phyloP scores from a whole-genome alignment of 2,329 filamentous ascomycete genomes.

The Dichotomopilus funicola region DNA sequence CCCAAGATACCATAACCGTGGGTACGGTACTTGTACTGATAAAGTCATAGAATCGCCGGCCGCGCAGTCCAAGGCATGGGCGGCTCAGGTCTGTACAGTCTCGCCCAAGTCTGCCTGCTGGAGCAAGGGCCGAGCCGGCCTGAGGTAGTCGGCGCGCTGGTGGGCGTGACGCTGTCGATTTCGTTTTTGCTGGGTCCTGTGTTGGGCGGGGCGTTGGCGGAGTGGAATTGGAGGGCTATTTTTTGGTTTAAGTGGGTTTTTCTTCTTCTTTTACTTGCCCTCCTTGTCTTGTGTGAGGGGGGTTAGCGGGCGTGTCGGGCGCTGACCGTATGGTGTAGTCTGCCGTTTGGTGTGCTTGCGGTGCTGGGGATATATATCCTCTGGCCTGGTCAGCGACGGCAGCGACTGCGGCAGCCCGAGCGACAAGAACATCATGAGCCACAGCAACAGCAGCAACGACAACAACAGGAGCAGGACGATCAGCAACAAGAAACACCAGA shows the following conservation, averaged over 20 bases:
- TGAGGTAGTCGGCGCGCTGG: slow-evolving; percentile 47
- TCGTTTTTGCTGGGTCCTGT: slow-evolving; percentile 54
- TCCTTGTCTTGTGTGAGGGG: too few relatives aligned
- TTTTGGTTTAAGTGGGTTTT: slow-evolving; percentile 54
- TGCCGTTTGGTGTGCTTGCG: slow-evolving; percentile 43
- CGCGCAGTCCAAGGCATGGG: slow-evolving; percentile 55
- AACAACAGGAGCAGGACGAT: too few relatives aligned
- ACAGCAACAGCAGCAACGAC: too few relatives aligned
- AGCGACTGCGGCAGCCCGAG: slow-evolving; percentile 30
- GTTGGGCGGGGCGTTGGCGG: slow-evolving; percentile 49
- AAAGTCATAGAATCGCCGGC: slow-evolving; percentile 41
- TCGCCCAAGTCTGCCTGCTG: slow-evolving; percentile 51
- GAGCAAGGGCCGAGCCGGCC: slow-evolving; percentile 50
- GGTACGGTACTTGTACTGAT: slow-evolving; percentile 22
- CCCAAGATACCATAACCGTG: neutral
- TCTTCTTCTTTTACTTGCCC: neutral
- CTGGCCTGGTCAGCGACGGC: slow-evolving; percentile 26
- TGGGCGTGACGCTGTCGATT: slow-evolving; percentile 50
- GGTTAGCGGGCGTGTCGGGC: too few relatives aligned
- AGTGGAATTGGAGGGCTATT: slow-evolving; percentile 52
- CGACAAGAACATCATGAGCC: too few relatives aligned
- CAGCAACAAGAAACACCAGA: too few relatives aligned
- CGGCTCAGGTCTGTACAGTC: slow-evolving; percentile 54
- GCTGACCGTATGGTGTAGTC: slow-evolving; percentile 27
- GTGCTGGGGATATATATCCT: slow-evolving; percentile 40